A percentile compares a stretch with the other conserved stretches of the same genome.
Conservation (phyloP, 352 stramenopile species). For the Pythium dissimile region DNA sequence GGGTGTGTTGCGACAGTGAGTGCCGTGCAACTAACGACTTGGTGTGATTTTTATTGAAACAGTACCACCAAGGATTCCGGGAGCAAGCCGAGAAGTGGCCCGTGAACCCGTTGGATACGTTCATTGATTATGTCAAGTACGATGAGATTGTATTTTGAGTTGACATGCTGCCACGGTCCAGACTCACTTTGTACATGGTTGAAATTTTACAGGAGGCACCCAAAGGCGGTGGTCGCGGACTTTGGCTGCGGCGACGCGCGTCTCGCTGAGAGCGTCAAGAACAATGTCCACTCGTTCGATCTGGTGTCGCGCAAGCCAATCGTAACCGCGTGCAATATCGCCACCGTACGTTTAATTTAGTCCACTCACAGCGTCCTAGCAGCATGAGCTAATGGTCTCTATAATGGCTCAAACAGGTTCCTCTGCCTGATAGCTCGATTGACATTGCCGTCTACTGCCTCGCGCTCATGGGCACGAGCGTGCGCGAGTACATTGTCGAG, state of each 20-base stretch:
- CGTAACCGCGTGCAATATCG: slow-evolving; percentile 97
- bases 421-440: slow-evolving; percentile 83
- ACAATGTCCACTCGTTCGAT: slow-evolving; percentile 98
- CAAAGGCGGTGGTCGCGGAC: slow-evolving; percentile 90
- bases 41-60: background rate
- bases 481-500: slow-evolving; percentile 96
- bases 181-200: too few relatives aligned
- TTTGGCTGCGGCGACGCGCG: slow-evolving; percentile 98
- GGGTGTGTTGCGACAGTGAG: background rate
- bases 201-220: slow-evolving; percentile 42
- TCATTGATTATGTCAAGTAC: slow-evolving; percentile 93
- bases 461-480: slow-evolving; percentile 97
- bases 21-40: background rate
- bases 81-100: slow-evolving; percentile 97
- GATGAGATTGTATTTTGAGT: too few relatives aligned
- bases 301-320: slow-evolving; percentile 90
- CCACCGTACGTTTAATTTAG: slow-evolving; percentile 41
- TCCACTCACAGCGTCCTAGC: background rate
- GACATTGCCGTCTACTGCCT: slow-evolving; percentile 98
- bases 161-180: too few relatives aligned
- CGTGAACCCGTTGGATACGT: slow-evolving; percentile 96
- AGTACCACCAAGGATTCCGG: slow-evolving; percentile 98
- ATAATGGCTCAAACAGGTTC: slow-evolving; percentile 85
- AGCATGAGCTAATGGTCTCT: background rate
- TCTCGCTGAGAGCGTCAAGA: slow-evolving; percentile 84